phyloP scores from a whole-genome alignment of 495 filamentous ascomycete genomes.

The Cairneyella variabilis region DNA sequence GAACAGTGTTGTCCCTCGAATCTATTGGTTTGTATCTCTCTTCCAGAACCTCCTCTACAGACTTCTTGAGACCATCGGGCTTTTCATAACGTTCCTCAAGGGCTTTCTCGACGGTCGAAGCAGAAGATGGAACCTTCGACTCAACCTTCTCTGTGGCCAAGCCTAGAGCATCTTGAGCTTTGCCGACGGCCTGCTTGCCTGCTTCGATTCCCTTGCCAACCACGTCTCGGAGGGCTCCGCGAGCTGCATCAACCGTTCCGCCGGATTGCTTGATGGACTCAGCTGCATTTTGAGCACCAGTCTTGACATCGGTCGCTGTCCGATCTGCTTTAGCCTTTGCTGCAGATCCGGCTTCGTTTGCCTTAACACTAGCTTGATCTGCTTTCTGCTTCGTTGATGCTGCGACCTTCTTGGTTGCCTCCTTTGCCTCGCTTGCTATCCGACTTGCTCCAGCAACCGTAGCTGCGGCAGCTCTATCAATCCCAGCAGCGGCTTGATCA shows the following conservation, averaged over 20 bases:
- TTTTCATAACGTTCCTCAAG: conserved; percentile 44
- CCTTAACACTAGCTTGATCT: conserved; percentile 5
- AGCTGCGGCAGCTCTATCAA: conserved; percentile 16
- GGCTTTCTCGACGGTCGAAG: conserved; percentile 40
- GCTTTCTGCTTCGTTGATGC: conserved; percentile 6
- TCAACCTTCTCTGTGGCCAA: conserved; percentile 27
- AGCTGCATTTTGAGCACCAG: conserved; percentile 8
- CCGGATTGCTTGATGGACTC: conserved; percentile 12
- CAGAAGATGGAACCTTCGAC: conserved; percentile 15
- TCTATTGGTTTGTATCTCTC: conserved; percentile 45
- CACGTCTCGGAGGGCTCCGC: conserved; percentile 27
- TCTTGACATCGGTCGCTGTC: conserved; percentile 3
- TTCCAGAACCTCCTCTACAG: conserved; percentile 39
- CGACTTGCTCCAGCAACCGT: conserved; percentile 9
- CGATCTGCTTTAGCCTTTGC: conserved; percentile 15
- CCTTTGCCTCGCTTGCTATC: conserved; percentile 9
- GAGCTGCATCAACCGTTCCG: conserved; percentile 27
- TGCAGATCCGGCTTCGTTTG: conserved; percentile 1
- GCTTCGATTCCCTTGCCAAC: conserved; percentile 32
- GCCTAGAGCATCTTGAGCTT: conserved; percentile 29
- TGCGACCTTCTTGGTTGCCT: conserved; percentile 4
- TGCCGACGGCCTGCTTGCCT: conserved; percentile 28
- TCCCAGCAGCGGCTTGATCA: conserved; percentile 10
- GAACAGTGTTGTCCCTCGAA: conserved; percentile 33
- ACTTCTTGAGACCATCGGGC: conserved; percentile 30